Evolutionary conservation across 1,284 basidiomycete genomes (phyloP), one percentile per base, ranked within the genome.

Genomic region (Leccinum solheimii): DNA sequence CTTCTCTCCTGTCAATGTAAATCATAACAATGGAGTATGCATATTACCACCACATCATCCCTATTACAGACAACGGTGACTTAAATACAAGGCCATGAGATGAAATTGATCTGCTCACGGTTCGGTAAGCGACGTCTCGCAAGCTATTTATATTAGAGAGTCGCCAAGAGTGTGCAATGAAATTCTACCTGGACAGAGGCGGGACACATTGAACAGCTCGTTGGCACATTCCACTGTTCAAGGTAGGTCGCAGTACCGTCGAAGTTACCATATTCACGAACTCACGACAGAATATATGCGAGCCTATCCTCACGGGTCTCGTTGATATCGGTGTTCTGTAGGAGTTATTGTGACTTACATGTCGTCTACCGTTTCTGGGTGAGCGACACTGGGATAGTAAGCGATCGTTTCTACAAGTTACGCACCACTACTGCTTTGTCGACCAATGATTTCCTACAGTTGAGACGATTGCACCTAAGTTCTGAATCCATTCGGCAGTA

Each of bases 401-500:
- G 43, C 43, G 19, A 45, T 13, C 9, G 19, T 23, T 48, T 48
- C 45, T 48, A 8, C 19, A 21, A 21, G 43, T 30, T 19, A 79
- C 88, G 74, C 68, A 92, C 90, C 65, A 93, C 91, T 16, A 93
- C 91, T 2, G 91, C 91, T 73, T 91, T 92, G 68, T 92, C 91
- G 2, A 78, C 78, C 56, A 93, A 72, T 1, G 79, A 64, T 67
- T 81, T 82, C 61, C 90, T 83, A 72, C 90, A 92, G 30, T 83
- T 87, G 59, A 91, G 78, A 40, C 85, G 81, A 72, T 93, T 93
- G 72, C 91, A 93, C 68, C 86, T 90, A 54, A 93, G 76, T 50
- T 85, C 78, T 21, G 69, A 71, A 64, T 78, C 81, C 80, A 82
- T 82, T 55, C 14, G 5, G n/a, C 3, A 23, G 8, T 27, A 26